Percentiles rank a stretch among this genome's conserved stretches.
Conservation (phyloP, 148 eudicot genomes). For the Mesembryanthemum crystallinum region DNA sequence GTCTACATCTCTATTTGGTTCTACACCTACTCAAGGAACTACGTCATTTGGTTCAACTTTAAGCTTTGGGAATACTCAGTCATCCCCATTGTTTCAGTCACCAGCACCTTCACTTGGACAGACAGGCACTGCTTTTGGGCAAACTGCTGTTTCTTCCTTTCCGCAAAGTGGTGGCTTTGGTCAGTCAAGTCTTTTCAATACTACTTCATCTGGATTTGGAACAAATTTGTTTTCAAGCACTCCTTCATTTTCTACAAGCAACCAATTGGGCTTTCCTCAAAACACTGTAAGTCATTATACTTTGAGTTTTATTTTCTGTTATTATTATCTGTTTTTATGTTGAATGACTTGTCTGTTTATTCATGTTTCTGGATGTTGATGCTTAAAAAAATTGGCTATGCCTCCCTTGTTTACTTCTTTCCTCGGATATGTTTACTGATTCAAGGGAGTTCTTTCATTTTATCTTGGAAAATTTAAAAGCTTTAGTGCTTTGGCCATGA, state of each 20-base stretch:
- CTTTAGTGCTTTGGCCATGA: too few species aligned
- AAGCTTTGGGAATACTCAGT: slow-evolving; percentile 63
- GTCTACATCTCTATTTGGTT: slow-evolving; percentile 53
- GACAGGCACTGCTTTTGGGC: slow-evolving; percentile 63
- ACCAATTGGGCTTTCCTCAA: slow-evolving; percentile 56
- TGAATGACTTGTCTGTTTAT: not conserved
- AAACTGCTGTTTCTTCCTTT: slow-evolving; percentile 47
- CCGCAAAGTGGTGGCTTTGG: slow-evolving; percentile 54
- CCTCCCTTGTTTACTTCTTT: too few species aligned
- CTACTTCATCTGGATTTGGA: slow-evolving; percentile 54
- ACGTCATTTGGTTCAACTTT: slow-evolving; percentile 59
- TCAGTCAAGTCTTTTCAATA: slow-evolving; percentile 50
- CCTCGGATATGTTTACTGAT: too few species aligned
- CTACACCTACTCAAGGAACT: slow-evolving; percentile 56
- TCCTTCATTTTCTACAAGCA: slow-evolving; percentile 47
- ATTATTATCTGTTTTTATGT: not conserved
- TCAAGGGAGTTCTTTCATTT: too few species aligned
- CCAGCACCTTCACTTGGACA: slow-evolving; percentile 70
- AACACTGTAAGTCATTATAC: slow-evolving; percentile 49
- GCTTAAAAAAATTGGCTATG: too few species aligned
- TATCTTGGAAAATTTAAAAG: too few species aligned
- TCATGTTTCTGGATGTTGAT: not conserved
- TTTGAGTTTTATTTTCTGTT: not conserved
- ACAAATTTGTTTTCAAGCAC: slow-evolving; percentile 56
- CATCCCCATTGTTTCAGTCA: slow-evolving; percentile 74